Conservation (phyloP, 441 rosid genomes). For the Corymbia citriodora region DNA sequence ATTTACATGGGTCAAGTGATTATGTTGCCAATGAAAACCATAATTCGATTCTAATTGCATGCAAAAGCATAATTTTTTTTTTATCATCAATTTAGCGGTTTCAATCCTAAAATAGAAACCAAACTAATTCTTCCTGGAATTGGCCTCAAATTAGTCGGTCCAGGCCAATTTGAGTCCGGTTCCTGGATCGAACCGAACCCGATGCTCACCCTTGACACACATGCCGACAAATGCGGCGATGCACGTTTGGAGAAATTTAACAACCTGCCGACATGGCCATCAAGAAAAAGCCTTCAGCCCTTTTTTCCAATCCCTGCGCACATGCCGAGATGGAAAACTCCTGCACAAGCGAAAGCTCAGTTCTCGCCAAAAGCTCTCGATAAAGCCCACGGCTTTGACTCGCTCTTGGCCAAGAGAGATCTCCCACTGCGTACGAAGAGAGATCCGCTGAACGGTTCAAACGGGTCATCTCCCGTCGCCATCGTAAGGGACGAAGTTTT, state of each 20-base stretch:
- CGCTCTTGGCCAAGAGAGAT: neutral
- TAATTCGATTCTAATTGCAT: neutral
- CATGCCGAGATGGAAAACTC: neutral
- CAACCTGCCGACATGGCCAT: neutral
- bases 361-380: neutral
- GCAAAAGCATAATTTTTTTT: neutral
- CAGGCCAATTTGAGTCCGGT: accelerated
- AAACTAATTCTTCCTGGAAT: neutral
- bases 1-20: accelerated
- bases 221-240: neutral
- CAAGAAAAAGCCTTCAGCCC: neutral
- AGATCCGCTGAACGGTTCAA: neutral
- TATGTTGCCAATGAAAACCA: accelerated
- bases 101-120: neutral
- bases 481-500: neutral
- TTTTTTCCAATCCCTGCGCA: accelerated
- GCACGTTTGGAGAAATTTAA: neutral
- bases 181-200: neutral
- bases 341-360: neutral
- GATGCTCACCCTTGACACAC: neutral
- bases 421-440: neutral
- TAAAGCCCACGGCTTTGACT: neutral
- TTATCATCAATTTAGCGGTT: too few relatives aligned
- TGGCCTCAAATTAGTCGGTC: neutral
- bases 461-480: neutral